A percentile compares a stretch with the other conserved stretches of the same genome.
Conservation (phyloP, 2,329 filamentous ascomycete genomes). For the Aspergillus tanneri region DNA sequence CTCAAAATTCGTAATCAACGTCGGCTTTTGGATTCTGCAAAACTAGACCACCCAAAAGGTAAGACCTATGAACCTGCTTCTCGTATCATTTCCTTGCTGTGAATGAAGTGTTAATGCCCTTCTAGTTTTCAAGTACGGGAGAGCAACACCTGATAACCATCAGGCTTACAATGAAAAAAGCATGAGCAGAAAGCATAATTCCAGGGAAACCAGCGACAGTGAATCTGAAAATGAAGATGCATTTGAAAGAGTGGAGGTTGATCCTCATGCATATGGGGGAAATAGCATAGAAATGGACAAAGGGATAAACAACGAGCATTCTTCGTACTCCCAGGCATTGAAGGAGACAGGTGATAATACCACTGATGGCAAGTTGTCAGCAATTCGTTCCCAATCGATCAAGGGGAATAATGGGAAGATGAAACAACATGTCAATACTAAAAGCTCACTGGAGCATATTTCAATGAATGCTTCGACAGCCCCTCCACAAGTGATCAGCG, state of each 20-base stretch:
- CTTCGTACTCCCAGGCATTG: constrained; percentile 33
- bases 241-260: constrained; percentile 41
- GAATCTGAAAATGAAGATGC: constrained; percentile 34
- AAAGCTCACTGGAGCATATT: constrained; percentile 6
- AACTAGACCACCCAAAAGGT: constrained; percentile 44
- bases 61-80: constrained; percentile 7
- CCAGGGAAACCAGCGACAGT: constrained; percentile 18
- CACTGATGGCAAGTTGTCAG: constrained; percentile 29
- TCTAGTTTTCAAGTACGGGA: constrained; percentile 31
- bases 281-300: constrained; percentile 15
- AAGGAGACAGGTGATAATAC: constrained; percentile 34
- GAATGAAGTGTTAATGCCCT: not conserved
- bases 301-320: constrained; percentile 28
- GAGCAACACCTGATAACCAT: constrained; percentile 14
- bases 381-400: too few species aligned
- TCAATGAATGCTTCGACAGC: constrained; percentile 20
- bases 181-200: constrained; percentile 30
- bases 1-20: constrained; percentile 64
- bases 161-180: constrained; percentile 16
- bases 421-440: not conserved
- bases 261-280: constrained; percentile 18
- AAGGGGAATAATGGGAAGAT: not conserved
- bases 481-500: constrained; percentile 42
- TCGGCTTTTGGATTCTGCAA: constrained; percentile 53
- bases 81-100: not conserved